Evolutionary conservation across 768 basidiomycete species (phyloP), one percentile per base, ranked within the genome.

Genomic region (Termitomyces sp.): DNA sequence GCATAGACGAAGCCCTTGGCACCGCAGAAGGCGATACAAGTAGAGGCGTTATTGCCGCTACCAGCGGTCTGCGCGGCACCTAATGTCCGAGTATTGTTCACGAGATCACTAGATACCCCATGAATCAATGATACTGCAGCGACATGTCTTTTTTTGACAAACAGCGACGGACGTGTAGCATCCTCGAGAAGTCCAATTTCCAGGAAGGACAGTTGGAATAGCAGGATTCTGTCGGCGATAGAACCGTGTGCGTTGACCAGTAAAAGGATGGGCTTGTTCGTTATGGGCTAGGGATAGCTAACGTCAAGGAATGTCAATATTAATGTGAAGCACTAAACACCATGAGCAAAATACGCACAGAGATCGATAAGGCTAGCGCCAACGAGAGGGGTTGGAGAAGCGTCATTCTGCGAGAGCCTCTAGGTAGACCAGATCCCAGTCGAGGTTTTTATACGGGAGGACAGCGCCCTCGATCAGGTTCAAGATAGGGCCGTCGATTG

Each of bases 21-120:
- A 35, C 75, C 70, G 65, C 81, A 82, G 63, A 78, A 82, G 19
- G 59, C 63, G 58, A 81, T 76, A 62, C 81, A 82, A 1, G 66
- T 64, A 59, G 78, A 76, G 30, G 83, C 75, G 3, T 89, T 90
- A 85, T 91, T 89, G 23, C 69, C 70, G 5, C 68, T 72, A 62
- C 76, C 75, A 14, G 75, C 69, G 58, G 71, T 82, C 3, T 73
- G 68, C 1, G 78, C 71, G 14, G 75, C 80, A 6, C 71, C 69
- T 43, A 91, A 77, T 0, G 89, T 82, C 28, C 90, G 84, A 8
- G 74, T 68, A n/a, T 67, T 78, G 33, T 55, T 55, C 2, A 76
- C 70, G 44, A 78, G 78, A 65, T 89, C 87, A 47, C 84, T 86
- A 64, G 31, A 41, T 38, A 17, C 9, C 45, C 47, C 23, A 46